Conservation (phyloP, 176 grass and related monocot species). For the Panicum miliaceum region DNA sequence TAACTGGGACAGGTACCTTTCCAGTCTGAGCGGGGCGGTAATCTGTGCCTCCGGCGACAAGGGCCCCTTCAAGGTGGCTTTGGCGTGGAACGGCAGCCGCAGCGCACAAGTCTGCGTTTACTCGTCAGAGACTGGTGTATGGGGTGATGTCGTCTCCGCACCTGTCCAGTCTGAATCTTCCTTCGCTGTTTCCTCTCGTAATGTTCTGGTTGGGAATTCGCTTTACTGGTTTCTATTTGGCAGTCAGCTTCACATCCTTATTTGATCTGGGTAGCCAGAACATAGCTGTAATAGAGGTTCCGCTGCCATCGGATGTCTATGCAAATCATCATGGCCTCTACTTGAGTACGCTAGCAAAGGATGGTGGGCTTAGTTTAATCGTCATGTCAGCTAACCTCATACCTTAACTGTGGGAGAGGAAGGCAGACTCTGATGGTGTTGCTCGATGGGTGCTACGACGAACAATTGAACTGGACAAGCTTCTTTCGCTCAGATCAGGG, state of each 20-base stretch:
- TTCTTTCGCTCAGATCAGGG: not conserved
- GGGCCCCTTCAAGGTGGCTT: not conserved
- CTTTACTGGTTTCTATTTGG: conserved; percentile 4
- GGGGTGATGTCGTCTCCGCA: not conserved
- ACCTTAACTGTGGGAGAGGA: conserved; percentile 9
- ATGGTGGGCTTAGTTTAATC: conserved; percentile 2
- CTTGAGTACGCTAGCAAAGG: not conserved
- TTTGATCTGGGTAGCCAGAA: not conserved
- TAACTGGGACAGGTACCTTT: not conserved
- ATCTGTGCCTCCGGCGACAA: not conserved
- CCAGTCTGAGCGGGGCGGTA: not conserved
- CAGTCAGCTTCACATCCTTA: not conserved
- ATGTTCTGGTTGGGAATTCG: not conserved
- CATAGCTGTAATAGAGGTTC: not conserved
- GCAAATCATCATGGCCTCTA: not conserved
- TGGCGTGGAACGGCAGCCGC: not conserved
- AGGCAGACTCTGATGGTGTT: not conserved
- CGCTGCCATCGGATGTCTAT: not conserved
- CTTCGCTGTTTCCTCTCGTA: not conserved
- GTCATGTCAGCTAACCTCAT: not conserved
- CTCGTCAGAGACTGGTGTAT: not conserved
- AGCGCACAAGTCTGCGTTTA: not conserved
- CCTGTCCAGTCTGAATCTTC: not conserved
- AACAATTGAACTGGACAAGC: not conserved
- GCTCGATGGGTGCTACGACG: not conserved